These are phyloP conservation scores for Excoecaria agallocha DNA, from an alignment of 345 rosid genomes.

Conservation along the genomic window DNA sequence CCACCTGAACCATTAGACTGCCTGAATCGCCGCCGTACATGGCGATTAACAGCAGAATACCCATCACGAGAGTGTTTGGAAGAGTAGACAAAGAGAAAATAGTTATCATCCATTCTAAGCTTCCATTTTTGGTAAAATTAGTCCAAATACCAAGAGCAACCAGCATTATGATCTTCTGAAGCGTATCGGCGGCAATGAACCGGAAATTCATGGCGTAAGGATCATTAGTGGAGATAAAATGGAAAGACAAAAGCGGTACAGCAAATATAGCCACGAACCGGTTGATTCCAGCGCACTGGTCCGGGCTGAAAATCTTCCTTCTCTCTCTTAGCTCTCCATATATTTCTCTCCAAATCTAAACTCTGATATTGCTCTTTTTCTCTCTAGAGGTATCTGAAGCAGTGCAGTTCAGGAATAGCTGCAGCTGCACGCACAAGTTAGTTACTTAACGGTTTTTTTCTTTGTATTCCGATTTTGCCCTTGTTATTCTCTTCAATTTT, in stretches of 20 bases:
- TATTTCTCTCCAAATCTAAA: background rate
- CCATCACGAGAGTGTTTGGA: conserved; percentile 37
- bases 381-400: background rate
- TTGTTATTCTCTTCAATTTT: background rate
- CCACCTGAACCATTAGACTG: conserved; percentile 33
- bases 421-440: conserved; percentile 13
- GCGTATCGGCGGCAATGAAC: conserved; percentile 40
- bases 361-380: background rate
- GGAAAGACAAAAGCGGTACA: conserved; percentile 32
- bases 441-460: conserved; percentile 20
- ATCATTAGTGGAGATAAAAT: conserved; percentile 24
- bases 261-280: conserved; percentile 37
- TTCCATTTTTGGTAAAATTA: conserved; percentile 10
- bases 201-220: conserved; percentile 27
- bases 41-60: conserved; percentile 30
- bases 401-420: background rate
- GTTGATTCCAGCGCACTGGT: conserved; percentile 39
- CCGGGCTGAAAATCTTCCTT: conserved; percentile 26
- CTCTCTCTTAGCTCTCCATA: background rate
- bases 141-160: conserved; percentile 24
- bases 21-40: conserved; percentile 31
- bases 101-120: conserved; percentile 31
- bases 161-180: conserved; percentile 29
- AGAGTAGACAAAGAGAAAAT: conserved; percentile 34
- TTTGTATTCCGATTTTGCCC: conserved; percentile 6